Evolutionary conservation across 1,284 basidiomycete species (phyloP).

Genomic region (Boletus semigastroideus): DNA sequence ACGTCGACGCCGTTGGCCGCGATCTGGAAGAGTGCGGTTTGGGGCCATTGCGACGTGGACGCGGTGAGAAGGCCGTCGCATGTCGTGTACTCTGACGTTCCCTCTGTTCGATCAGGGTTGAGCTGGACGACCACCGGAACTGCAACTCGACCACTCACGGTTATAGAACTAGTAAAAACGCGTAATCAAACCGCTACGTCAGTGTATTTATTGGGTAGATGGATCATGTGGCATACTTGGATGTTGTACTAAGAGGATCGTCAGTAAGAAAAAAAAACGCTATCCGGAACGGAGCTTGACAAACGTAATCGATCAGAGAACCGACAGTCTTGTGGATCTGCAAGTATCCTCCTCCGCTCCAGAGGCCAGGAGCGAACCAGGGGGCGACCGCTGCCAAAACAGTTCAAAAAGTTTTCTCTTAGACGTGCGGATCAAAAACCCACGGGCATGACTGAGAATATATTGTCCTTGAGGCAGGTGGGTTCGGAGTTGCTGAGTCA

Average conservation of each 20-base stretch:
- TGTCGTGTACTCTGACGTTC: slow-evolving; percentile 44
- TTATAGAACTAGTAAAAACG: slow-evolving; percentile 51
- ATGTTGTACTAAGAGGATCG: slow-evolving; percentile 42
- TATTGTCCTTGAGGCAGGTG: slow-evolving; percentile 39
- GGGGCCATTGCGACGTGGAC: slow-evolving; percentile 42
- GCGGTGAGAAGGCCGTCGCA: slow-evolving; percentile 43
- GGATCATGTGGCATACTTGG: slow-evolving; percentile 32
- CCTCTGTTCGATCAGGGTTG: slow-evolving; percentile 35
- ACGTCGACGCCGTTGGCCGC: slow-evolving; percentile 51
- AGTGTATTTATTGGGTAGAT: not conserved
- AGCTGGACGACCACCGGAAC: not conserved
- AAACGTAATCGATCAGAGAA: slow-evolving; percentile 52
- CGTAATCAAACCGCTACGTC: not conserved
- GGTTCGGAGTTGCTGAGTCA: slow-evolving; percentile 40
- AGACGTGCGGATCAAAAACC: slow-evolving; percentile 6
- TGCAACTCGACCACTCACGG: slow-evolving; percentile 39
- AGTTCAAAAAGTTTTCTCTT: slow-evolving; percentile 4
- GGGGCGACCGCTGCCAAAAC: slow-evolving; percentile 26
- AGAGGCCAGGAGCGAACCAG: slow-evolving; percentile 29
- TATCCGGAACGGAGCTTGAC: not conserved
- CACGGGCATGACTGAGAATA: slow-evolving; percentile 41
- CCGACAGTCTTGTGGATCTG: slow-evolving; percentile 51
- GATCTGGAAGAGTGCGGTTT: slow-evolving; percentile 59
- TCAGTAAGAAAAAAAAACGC: not conserved
- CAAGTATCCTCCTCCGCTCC: slow-evolving; percentile 54